These are phyloP conservation scores for Eimeria maxima DNA, from an alignment of 169 alveolate species.

Conservation along the genomic window DNA sequence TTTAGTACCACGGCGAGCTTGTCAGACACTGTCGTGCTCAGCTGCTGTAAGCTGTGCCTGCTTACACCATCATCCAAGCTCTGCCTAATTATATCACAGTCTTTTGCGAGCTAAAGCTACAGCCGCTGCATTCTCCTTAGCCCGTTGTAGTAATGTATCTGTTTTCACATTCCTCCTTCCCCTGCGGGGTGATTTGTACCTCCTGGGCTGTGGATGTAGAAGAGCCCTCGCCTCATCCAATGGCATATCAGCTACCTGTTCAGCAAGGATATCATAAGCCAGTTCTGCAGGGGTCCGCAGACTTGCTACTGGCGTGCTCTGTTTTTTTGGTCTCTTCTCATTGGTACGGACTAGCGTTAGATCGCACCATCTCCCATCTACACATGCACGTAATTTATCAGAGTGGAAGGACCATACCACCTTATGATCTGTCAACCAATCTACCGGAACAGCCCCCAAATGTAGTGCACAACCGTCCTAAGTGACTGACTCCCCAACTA, in stretches of 20 bases:
- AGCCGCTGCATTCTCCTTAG: no score
- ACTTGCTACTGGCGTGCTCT: neutral
- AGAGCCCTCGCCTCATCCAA: neutral
- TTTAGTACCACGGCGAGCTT: no score
- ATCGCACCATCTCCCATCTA: slow-evolving; percentile 12
- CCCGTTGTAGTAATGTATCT: no score
- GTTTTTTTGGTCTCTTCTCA: neutral
- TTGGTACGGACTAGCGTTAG: neutral
- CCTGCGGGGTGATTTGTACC: no score
- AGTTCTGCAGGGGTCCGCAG: neutral
- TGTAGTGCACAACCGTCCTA: no score
- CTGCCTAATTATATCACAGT: no score
- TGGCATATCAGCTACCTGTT: neutral
- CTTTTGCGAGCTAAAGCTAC: no score
- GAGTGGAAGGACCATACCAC: slow-evolving; percentile 19
- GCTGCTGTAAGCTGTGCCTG: no score
- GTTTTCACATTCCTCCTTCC: no score
- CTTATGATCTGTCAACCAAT: neutral
- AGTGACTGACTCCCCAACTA: no score
- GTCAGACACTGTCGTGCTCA: no score
- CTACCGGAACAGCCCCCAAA: neutral
- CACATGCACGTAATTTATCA: neutral
- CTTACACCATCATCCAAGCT: no score
- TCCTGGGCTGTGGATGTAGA: neutral
- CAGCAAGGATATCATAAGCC: neutral